Evolutionary conservation across 2,329 filamentous ascomycete genomes (phyloP), one percentile per base, ranked within the genome.

Genomic region (Colletotrichum ledebouriae): DNA sequence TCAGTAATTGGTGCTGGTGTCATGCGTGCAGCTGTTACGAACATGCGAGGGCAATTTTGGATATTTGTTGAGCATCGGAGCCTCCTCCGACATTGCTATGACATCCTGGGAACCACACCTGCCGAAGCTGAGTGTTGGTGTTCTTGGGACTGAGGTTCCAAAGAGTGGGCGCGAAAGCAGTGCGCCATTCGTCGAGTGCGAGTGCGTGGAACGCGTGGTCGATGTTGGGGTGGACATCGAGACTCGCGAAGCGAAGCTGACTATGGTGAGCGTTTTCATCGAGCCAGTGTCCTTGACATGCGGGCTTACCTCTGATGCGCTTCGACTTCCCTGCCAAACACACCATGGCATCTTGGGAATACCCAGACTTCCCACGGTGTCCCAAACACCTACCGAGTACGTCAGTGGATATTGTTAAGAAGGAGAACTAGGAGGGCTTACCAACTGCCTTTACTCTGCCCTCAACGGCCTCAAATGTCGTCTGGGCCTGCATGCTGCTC

Each of bases 41-140:
- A 72, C 73, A 74, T 13, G 73, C 72, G 12, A 75, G 44, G 4
- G 73, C 59, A 6, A 75, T 74, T 4, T 66, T 73, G 37, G 73
- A 72, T 12, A 74, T 72, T 34, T 74, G 72, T 44, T 73, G 70
- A 0, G 73, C 69, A 1, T 70, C 56, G 83, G 85, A 88, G 1
- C 87, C 87, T 22, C 87, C 87, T 3, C 87, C 87, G 52, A 89
- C 87, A 65, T 89, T 87, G 9, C 84, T 86, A 72, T 90, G 88
- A 57, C 82, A 83, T 15, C 87, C 88, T 0, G 87, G 85, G 72
- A 90, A 90, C 84, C 84, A 86, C 5, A 73, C 73, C 29, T 74
- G 73, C 2, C 70, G 66, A 10, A 74, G 73, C 7, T 71, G 59
- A 5, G 71, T 71, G 9, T 62, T 52, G n/a, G 20, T 63, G 1